Conservation (phyloP, 2,329 filamentous ascomycete species). For the Claviceps purpurea region DNA sequence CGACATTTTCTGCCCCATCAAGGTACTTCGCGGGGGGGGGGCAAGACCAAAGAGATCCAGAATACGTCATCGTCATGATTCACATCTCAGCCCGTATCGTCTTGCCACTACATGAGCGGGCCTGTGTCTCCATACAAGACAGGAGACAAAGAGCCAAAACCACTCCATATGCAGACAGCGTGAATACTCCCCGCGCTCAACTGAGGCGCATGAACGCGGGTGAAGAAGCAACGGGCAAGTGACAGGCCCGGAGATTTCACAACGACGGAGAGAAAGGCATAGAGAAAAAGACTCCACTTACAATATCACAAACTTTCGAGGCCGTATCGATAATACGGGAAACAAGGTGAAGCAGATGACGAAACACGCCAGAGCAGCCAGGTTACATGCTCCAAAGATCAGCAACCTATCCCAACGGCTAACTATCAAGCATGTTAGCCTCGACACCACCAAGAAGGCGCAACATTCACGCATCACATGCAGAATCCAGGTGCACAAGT, state of each 20-base stretch:
- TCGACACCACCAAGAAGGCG: slow-evolving; percentile 25
- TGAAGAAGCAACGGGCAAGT: background rate
- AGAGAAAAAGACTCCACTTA: slow-evolving; percentile 43
- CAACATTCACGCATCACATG: slow-evolving; percentile 28
- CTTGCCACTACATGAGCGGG: background rate
- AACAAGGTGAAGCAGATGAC: slow-evolving; percentile 85
- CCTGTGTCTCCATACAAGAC: too few species aligned
- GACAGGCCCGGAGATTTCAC: too few species aligned
- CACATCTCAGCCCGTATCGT: background rate
- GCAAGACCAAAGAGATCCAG: background rate
- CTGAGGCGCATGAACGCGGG: background rate
- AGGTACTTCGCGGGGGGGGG: background rate
- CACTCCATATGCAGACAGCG: background rate
- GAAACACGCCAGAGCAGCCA: slow-evolving; percentile 83
- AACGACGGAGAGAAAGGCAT: background rate
- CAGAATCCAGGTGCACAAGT: slow-evolving; percentile 20
- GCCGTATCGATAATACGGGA: slow-evolving; percentile 65
- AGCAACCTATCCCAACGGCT: slow-evolving; percentile 94
- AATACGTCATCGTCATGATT: background rate
- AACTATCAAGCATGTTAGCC: slow-evolving; percentile 46
- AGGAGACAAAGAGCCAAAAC: background rate
- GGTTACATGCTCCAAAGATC: slow-evolving; percentile 81
- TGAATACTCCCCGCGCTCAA: too few species aligned
- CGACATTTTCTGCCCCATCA: background rate
- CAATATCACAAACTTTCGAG: slow-evolving; percentile 93